Base-by-base conservation (phyloP, 768 basidiomycete species). In the Leccinum boreale region DNA sequence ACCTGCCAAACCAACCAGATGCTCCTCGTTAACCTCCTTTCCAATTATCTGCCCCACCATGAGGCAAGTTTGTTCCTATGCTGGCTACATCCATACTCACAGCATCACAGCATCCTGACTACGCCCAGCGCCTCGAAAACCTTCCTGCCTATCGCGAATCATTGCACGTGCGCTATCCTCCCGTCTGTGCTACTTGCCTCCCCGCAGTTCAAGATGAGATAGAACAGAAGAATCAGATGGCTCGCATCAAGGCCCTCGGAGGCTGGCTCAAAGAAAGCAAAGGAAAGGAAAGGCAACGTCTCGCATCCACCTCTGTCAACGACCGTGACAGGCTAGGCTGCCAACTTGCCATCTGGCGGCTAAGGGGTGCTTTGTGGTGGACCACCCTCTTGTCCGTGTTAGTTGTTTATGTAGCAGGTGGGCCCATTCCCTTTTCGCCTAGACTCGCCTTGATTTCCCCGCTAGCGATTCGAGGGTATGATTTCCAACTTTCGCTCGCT, bases 1-100 rank as follows among this genome's bases (percentile, higher is more conserved):
- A 84, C 84, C 7, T 97, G 95, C 70, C 86, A 89, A 64, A 90
- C 92, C n/a, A 98, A 98, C 72, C 94, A 97, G 67, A 87, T 85
- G 77, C 81, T 98, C 39, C 77, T 93, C 53, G 77, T 90, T 59
- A 92, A 94, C 71, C 82, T 98, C 55, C 75, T 98, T 31, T 90
- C 94, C 15, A 94, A 90, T 65, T 98, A 95, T 71, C 81, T 96
- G 1, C 94, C 94, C 10, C 75, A 84, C 24, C 81, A 85, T n/a
- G 81, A 82, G 58, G 93, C 93, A 67, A 63, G 87, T 59, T 26
- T 6, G 17, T 15, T 47, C 39, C 29, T 21, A 46, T 24, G 26
- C n/a, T 5, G 35, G 39, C 47, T 3, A 15, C 14, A 14, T 26
- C 42, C n/a, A 7, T 7, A 14, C 15, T 24, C 21, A 47, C 46